These are phyloP conservation scores for Venturia aucupariae DNA, from an alignment of 2,329 filamentous ascomycete species.

Conservation along the genomic window DNA sequence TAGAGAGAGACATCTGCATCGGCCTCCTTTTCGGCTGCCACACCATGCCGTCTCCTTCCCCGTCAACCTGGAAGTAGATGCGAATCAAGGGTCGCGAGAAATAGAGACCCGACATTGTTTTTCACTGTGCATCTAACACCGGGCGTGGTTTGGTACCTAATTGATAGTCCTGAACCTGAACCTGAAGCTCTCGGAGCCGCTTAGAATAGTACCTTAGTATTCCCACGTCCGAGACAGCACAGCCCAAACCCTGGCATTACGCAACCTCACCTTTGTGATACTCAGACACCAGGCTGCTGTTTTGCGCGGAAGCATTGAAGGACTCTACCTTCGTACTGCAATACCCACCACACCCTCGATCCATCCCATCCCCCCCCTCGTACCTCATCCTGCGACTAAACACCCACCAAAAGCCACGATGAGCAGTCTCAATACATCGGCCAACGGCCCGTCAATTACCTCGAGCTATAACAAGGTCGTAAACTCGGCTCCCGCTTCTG, in stretches of 20 bases:
- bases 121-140: background rate
- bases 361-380: background rate
- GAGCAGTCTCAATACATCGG: slow-evolving; percentile 37
- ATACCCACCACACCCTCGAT: background rate
- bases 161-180: background rate
- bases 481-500: slow-evolving; percentile 49
- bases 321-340: background rate
- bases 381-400: background rate
- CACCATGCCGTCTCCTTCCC: background rate
- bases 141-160: background rate
- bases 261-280: background rate
- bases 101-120: background rate
- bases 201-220: too few species aligned
- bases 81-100: background rate
- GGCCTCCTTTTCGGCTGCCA: background rate
- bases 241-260: background rate
- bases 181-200: background rate
- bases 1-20: too few species aligned
- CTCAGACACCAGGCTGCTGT: background rate
- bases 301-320: too few species aligned
- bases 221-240: background rate
- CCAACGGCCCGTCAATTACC: slow-evolving; percentile 45
- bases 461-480: slow-evolving; percentile 57
- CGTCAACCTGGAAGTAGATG: background rate
- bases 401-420: background rate